phyloP scores from a whole-genome alignment of 1,139 yeast species.

The Nakaseomyces delphensis region DNA sequence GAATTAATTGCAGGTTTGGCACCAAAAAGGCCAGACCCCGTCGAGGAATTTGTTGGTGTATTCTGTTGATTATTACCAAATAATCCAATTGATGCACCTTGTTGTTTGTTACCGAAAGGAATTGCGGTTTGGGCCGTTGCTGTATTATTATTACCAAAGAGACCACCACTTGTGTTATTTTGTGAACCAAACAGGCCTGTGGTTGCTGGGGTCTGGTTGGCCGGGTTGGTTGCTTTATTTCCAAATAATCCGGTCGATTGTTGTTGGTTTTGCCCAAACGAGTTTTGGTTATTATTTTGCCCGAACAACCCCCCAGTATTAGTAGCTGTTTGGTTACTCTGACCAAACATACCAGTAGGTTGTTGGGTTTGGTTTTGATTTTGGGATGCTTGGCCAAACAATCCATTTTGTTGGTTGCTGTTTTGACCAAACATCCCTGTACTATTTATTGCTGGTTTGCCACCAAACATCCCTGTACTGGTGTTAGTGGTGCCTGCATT shows the following conservation, averaged over 20 bases:
- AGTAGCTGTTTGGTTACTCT: conserved; percentile 8
- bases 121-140: conserved; percentile 14
- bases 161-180: conserved; percentile 13
- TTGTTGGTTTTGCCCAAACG: conserved; percentile 11
- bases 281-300: conserved; percentile 13
- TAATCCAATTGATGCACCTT: conserved; percentile 1
- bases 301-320: conserved; percentile 30
- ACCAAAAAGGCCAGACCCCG: conserved; percentile 19
- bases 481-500: conserved; percentile 7
- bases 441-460: conserved; percentile 13
- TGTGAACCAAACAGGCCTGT: conserved; percentile 8
- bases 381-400: conserved; percentile 21
- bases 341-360: conserved; percentile 10
- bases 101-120: conserved; percentile 23
- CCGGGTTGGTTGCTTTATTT: conserved; percentile 17
- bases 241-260: conserved; percentile 29
- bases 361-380: conserved; percentile 31
- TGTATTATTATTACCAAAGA: conserved; percentile 12
- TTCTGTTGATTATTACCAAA: conserved; percentile 2
- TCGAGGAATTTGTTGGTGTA: not conserved
- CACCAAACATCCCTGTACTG: conserved; percentile 34
- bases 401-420: conserved; percentile 12
- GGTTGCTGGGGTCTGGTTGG: conserved; percentile 5
- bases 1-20: conserved; percentile 9
- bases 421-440: conserved; percentile 30